Percentiles rank a stretch among this genome's conserved stretches.
phyloP scores from a whole-genome alignment of 1,284 basidiomycete species.

The Fomitopsis pinicola region DNA sequence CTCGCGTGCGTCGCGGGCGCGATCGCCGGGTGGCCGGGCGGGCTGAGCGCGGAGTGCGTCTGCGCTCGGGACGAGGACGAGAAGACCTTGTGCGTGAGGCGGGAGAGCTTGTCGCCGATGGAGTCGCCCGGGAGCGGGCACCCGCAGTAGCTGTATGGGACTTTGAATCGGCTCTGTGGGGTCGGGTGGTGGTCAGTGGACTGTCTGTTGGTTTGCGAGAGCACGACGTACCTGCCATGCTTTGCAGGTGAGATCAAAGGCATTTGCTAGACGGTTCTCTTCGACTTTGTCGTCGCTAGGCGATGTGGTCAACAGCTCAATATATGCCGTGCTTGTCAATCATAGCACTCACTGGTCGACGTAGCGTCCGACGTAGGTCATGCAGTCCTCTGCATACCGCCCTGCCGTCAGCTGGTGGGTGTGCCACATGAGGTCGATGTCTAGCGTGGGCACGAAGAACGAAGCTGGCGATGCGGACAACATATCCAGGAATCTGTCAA shows the following conservation, averaged over 20 bases:
- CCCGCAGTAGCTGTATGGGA: constrained; percentile 24
- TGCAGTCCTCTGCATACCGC: constrained; percentile 8
- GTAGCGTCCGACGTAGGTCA: constrained; percentile 4
- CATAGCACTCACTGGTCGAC: constrained; percentile 23
- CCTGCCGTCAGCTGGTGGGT: constrained; percentile 13
- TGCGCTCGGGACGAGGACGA: not conserved
- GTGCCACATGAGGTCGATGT: constrained; percentile 39
- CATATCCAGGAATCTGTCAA: constrained; percentile 37
- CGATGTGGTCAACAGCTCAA: not conserved
- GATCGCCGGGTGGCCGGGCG: constrained; percentile 27
- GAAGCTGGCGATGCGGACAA: constrained; percentile 29
- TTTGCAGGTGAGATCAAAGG: constrained; percentile 34
- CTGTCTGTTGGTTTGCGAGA: not conserved
- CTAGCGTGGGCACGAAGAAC: constrained; percentile 35
- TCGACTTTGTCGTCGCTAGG: constrained; percentile 28
- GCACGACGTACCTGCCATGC: constrained; percentile 22
- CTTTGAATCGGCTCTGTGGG: constrained; percentile 18
- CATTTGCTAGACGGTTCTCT: constrained; percentile 28
- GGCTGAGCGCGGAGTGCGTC: constrained; percentile 8
- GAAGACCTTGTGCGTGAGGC: constrained; percentile 1
- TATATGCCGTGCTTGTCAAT: not conserved
- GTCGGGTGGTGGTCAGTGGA: not conserved
- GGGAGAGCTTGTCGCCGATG: constrained; percentile 10
- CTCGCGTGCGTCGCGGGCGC: constrained; percentile 37
- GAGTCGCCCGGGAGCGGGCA: constrained; percentile 19